A percentile compares a stretch with the other conserved stretches of the same genome.
phyloP scores from a whole-genome alignment of 495 filamentous ascomycete species.

The Glonium stellatum region DNA sequence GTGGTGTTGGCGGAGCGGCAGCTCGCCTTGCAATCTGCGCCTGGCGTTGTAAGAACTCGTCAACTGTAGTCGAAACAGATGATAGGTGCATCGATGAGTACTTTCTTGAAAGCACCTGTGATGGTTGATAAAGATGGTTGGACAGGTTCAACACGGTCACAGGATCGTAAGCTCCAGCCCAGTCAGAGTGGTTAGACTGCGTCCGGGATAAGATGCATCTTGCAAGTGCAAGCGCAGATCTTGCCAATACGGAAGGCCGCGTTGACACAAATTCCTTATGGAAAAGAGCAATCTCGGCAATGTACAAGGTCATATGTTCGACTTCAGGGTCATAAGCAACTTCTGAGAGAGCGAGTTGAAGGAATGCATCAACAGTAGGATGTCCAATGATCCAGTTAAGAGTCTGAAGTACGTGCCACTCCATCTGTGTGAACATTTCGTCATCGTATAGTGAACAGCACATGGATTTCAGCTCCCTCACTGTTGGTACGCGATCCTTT shows the following conservation, averaged over 20 bases:
- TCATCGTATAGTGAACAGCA: conserved; percentile 98
- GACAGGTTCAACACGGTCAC: conserved; percentile 73
- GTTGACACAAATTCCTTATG: conserved; percentile 92
- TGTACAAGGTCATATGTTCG: conserved; percentile 89
- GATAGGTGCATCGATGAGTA: conserved; percentile 78
- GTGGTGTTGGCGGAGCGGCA: conserved; percentile 59
- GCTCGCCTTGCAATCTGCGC: conserved; percentile 59
- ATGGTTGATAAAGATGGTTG: conserved; percentile 80
- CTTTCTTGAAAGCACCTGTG: conserved; percentile 77
- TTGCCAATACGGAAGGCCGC: conserved; percentile 81
- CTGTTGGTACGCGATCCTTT: conserved; percentile 93
- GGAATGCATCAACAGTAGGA: conserved; percentile 88
- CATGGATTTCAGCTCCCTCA: conserved; percentile 96
- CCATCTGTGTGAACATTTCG: conserved; percentile 99
- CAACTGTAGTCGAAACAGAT: conserved; percentile 70
- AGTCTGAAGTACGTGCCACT: conserved; percentile 99
- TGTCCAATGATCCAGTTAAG: conserved; percentile 93
- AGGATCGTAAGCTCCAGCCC: conserved; percentile 75
- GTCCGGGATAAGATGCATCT: conserved; percentile 76
- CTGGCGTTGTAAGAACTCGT: conserved; percentile 80
- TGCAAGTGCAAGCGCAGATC: conserved; percentile 77
- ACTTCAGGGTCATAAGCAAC: conserved; percentile 67
- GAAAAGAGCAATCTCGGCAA: conserved; percentile 89
- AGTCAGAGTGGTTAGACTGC: conserved; percentile 66
- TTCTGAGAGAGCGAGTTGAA: conserved; percentile 65